Evolutionary conservation across 2,329 filamentous ascomycete genomes (phyloP).

Genomic region (Xylaria sp.): DNA sequence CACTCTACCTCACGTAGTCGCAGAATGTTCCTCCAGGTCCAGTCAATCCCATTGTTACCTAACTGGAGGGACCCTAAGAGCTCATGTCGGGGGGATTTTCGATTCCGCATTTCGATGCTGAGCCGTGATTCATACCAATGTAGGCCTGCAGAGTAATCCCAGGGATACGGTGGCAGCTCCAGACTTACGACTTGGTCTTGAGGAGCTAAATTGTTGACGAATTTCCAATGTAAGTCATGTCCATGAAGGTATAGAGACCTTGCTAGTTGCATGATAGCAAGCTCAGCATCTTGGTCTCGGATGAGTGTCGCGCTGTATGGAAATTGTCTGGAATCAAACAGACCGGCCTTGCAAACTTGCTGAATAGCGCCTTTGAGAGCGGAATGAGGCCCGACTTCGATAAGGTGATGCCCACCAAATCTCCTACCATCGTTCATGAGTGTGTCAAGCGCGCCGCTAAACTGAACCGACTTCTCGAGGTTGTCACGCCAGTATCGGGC

Average conservation of each 20-base stretch:
- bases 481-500: slow-evolving; percentile 25
- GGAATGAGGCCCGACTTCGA: slow-evolving; percentile 49
- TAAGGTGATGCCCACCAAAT: neutral
- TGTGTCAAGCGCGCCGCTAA: neutral
- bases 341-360: slow-evolving; percentile 21
- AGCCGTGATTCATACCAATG: slow-evolving; percentile 46
- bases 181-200: slow-evolving; percentile 15
- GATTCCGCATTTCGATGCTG: slow-evolving; percentile 42
- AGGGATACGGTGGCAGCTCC: slow-evolving; percentile 32
- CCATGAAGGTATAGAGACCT: neutral
- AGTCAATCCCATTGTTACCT: slow-evolving; percentile 36
- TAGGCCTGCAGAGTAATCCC: slow-evolving; percentile 6
- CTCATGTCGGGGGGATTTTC: slow-evolving; percentile 52
- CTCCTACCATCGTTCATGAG: neutral
- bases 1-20: neutral
- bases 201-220: neutral
- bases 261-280: neutral
- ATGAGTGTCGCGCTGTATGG: neutral
- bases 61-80: slow-evolving; percentile 51
- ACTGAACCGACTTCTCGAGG: slow-evolving; percentile 10
- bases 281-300: neutral
- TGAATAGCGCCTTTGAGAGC: slow-evolving; percentile 49
- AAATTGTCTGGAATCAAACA: neutral
- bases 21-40: slow-evolving; percentile 30
- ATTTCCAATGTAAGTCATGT: neutral